Conservation (phyloP, 2,329 filamentous ascomycete genomes). For the Albifimbria verrucaria region DNA sequence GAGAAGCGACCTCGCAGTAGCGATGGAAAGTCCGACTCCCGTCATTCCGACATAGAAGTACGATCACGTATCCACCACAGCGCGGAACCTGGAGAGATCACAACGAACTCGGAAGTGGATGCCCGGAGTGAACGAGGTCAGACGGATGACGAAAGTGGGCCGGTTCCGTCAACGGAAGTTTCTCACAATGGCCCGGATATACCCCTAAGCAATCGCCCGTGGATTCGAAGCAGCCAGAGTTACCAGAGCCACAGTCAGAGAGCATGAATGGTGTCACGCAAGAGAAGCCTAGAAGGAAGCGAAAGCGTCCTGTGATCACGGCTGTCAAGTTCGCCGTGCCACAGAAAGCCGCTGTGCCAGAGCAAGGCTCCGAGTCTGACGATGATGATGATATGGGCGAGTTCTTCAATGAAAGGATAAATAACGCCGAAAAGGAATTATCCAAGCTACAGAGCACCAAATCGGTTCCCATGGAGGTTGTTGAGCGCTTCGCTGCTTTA, state of each 20-base stretch:
- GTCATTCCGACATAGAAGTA: conserved; percentile 28
- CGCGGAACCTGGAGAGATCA: conserved; percentile 46
- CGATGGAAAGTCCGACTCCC: conserved; percentile 45
- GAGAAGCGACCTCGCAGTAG: conserved; percentile 50
- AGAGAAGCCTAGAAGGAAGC: conserved; percentile 18
- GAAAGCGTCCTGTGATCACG: conserved; percentile 25
- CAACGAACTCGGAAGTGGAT: conserved; percentile 36
- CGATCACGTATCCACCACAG: conserved; percentile 37
- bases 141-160: conserved; percentile 10
- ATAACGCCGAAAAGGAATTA: conserved; percentile 47
- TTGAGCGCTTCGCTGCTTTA: conserved; percentile 44
- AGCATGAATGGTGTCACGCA: too few relatives aligned
- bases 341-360: conserved; percentile 26
- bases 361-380: conserved; percentile 44
- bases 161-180: not conserved
- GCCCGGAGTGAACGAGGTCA: conserved; percentile 28
- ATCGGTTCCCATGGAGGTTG: conserved; percentile 34
- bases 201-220: too few relatives aligned
- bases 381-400: conserved; percentile 59
- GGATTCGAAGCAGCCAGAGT: too few relatives aligned
- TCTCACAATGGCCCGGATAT: not conserved
- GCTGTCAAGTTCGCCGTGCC: conserved; percentile 38
- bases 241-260: too few relatives aligned
- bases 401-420: conserved; percentile 51
- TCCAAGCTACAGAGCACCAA: conserved; percentile 41